Evolutionary conservation across 441 rosid species (phyloP).

Genomic region (Populus hybrid): DNA sequence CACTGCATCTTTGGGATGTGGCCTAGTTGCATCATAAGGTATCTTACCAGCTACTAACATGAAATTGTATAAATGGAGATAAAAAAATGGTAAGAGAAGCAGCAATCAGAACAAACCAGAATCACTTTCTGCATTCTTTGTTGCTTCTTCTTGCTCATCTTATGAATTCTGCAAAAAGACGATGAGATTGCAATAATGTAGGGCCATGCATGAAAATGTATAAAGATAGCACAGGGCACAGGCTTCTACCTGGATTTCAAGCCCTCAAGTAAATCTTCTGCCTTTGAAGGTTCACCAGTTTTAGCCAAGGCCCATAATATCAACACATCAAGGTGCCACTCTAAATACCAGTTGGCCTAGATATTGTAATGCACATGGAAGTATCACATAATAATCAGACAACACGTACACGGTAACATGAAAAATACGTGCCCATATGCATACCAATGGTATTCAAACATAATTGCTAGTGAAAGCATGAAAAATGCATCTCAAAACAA

Average conservation of each 20-base stretch:
- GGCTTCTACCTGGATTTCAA: slow-evolving; percentile 57
- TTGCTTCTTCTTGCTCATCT: slow-evolving; percentile 74
- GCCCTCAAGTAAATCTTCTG: slow-evolving; percentile 62
- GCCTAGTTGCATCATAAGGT: neutral
- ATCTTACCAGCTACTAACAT: neutral
- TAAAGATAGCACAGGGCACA: slow-evolving; percentile 11
- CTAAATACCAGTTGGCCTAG: slow-evolving; percentile 73
- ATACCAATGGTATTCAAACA: neutral
- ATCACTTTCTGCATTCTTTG: slow-evolving; percentile 62
- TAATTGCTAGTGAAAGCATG: neutral
- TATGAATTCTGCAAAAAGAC: slow-evolving; percentile 36
- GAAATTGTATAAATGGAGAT: neutral
- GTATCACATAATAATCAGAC: slow-evolving; percentile 8
- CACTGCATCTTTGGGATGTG: neutral
- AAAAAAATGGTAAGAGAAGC: slow-evolving; percentile 11
- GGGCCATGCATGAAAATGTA: neutral
- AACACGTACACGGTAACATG: neutral
- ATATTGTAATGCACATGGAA: neutral
- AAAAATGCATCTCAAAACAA: neutral
- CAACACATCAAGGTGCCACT: slow-evolving; percentile 82
- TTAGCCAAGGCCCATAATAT: slow-evolving; percentile 73
- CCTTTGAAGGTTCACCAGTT: slow-evolving; percentile 55
- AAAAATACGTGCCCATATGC: neutral
- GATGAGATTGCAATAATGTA: slow-evolving; percentile 8
- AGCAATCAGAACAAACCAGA: slow-evolving; percentile 40